phyloP scores from a whole-genome alignment of 495 filamentous ascomycete genomes.

The Trichocladium antarcticum region DNA sequence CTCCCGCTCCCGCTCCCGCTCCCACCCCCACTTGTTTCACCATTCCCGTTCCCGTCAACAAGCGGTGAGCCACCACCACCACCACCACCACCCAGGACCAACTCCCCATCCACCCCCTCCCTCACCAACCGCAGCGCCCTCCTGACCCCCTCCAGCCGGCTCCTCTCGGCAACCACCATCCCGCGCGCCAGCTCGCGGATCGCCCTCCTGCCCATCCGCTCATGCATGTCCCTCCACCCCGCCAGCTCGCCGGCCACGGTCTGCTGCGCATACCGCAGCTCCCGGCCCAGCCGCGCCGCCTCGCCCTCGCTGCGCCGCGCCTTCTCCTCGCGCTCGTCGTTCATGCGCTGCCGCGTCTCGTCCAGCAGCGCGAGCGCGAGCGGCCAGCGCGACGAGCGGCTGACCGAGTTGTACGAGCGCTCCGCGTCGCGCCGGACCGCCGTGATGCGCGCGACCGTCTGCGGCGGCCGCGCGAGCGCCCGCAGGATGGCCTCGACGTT shows the following conservation, averaged over 20 bases:
- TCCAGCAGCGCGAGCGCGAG: slow-evolving; percentile 59
- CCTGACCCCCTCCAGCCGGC: slow-evolving; percentile 68
- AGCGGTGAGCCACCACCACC: neutral
- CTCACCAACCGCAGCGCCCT: slow-evolving; percentile 54
- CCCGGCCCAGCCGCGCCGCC: slow-evolving; percentile 53
- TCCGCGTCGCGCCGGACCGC: slow-evolving; percentile 56
- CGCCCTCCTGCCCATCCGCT: slow-evolving; percentile 59
- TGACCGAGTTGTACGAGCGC: slow-evolving; percentile 61
- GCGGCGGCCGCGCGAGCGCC: slow-evolving; percentile 70
- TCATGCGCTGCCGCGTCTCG: slow-evolving; percentile 70
- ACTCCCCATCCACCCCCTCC: slow-evolving; percentile 9
- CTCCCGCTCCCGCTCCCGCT: neutral
- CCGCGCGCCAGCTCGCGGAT: slow-evolving; percentile 64
- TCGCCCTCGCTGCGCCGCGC: slow-evolving; percentile 54
- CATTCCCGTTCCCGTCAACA: neutral
- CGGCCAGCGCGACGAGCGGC: slow-evolving; percentile 65
- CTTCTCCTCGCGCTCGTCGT: slow-evolving; percentile 68
- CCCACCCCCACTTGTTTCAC: neutral
- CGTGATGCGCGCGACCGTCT: slow-evolving; percentile 60
- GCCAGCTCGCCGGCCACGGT: slow-evolving; percentile 85
- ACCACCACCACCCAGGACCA: neutral
- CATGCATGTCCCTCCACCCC: slow-evolving; percentile 84
- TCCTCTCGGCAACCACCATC: slow-evolving; percentile 66
- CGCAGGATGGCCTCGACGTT: slow-evolving; percentile 70
- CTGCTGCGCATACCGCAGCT: slow-evolving; percentile 84